Evolutionary conservation across 129 eudicot genomes (phyloP).

Genomic region (Centella asiatica): DNA sequence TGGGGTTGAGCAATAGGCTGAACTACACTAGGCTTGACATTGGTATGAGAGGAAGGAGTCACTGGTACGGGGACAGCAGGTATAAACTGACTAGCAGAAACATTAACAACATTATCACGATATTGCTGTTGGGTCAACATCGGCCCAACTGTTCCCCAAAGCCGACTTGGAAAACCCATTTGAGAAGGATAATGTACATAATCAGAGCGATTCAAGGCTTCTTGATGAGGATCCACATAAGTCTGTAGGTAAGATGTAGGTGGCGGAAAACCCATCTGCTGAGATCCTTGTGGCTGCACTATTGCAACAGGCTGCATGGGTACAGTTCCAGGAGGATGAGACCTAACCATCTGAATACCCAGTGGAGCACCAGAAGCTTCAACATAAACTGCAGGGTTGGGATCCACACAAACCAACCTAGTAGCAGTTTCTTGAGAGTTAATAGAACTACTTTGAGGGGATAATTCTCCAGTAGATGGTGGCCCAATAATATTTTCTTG

Average conservation of each 20-base stretch:
- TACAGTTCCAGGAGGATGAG: conserved; percentile 22
- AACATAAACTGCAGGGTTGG: conserved; percentile 11
- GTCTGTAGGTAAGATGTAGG: conserved; percentile 39
- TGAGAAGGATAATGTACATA: conserved; percentile 53
- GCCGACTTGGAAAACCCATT: conserved; percentile 49
- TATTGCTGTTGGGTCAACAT: conserved; percentile 44
- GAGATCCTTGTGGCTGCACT: conserved; percentile 8
- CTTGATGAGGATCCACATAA: conserved; percentile 66
- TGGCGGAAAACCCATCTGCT: conserved; percentile 33
- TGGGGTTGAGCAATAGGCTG: conserved; percentile 41
- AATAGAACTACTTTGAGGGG: conserved; percentile 35
- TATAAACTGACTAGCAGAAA: conserved; percentile 38
- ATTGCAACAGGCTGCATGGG: conserved; percentile 17
- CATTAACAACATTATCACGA: conserved; percentile 36
- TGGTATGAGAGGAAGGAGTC: conserved; percentile 42
- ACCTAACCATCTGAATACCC: conserved; percentile 28
- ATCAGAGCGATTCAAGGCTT: conserved; percentile 34
- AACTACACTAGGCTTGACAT: conserved; percentile 36
- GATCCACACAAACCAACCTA: conserved; percentile 23
- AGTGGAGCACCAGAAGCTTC: conserved; percentile 29
- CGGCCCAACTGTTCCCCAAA: conserved; percentile 41
- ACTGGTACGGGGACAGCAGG: conserved; percentile 47
- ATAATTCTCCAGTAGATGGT: conserved; percentile 30
- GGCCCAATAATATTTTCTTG: conserved; percentile 47
- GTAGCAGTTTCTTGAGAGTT: conserved; percentile 22